These are phyloP conservation scores for Solanum pimpinellifolium DNA, from an alignment of 257 asterid genomes.

Conservation along the genomic window DNA sequence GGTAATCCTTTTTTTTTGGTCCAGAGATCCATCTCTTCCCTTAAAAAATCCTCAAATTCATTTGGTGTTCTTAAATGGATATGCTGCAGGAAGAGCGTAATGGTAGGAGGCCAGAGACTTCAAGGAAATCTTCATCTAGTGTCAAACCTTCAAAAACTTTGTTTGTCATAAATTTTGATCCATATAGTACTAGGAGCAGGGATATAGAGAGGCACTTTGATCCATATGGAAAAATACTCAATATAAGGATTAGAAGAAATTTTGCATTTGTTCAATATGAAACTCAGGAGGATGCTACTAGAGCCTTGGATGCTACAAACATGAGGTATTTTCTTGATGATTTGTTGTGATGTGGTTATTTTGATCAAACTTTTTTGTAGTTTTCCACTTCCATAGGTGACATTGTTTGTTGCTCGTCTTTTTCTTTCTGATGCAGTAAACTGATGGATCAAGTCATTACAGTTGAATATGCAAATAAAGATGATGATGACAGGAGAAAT, in stretches of 20 bases:
- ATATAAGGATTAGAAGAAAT: conserved; percentile 67
- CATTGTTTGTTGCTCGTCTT: not conserved
- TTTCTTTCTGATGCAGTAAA: conserved; percentile 33
- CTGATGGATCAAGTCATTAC: conserved; percentile 62
- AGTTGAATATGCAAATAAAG: conserved; percentile 66
- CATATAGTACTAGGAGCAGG: conserved; percentile 53
- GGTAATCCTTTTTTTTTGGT: conserved; percentile 20
- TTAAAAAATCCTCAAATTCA: not conserved
- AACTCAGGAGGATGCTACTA: conserved; percentile 61
- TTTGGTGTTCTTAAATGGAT: not conserved
- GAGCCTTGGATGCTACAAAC: conserved; percentile 73
- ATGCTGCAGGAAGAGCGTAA: conserved; percentile 61
- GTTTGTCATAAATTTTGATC: conserved; percentile 83
- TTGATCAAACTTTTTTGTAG: not conserved
- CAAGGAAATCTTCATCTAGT: conserved; percentile 39
- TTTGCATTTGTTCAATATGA: conserved; percentile 77
- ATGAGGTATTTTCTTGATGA: conserved; percentile 30
- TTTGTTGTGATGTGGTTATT: not conserved
- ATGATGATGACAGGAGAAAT: conserved; percentile 57
- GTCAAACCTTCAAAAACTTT: conserved; percentile 55
- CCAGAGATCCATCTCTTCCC: not conserved
- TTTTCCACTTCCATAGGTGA: not conserved
- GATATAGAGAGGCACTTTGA: conserved; percentile 80
- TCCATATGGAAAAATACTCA: conserved; percentile 55
- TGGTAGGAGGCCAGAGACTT: conserved; percentile 34